Base-by-base conservation (phyloP, 2,329 filamentous ascomycete species). In the Fusarium sp. region DNA sequence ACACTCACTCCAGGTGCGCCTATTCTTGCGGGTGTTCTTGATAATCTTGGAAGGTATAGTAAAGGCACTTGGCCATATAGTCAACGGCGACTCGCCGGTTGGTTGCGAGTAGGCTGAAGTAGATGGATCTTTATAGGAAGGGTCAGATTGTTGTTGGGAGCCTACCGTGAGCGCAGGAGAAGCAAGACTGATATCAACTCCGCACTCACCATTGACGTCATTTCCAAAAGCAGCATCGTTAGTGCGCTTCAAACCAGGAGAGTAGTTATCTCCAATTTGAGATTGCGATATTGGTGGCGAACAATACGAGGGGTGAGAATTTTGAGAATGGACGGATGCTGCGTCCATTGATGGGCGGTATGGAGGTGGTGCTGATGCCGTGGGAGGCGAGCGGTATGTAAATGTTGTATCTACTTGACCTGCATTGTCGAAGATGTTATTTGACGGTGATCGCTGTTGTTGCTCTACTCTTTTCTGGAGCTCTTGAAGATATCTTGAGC, bases 1-100 rank as follows among this genome's bases (percentile, higher is more conserved):
- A 10, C 7, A 77, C 79, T 59, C 58, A 83, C 81, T 81, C 81
- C 81, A 83, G 15, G 76, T 78, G 7, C 78, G 73, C 42, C 71
- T 77, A 27, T 79, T 78, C 15, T 73, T 74, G n/a, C 77, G 68
- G 1, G 71, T 73, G 38, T 77, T 80, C 60, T 73, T 77, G 5
- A 80, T 75, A 13, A 73, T 75, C 27, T 75, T 75, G 26, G 77
- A 75, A 2, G 78, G 77, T 38, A 70, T 69, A 8, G 72, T 73
- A 27, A 80, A 80, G 0, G 78, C 77, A 37, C 74, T 78, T 7
- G 75, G 73, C 75, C 79, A 79, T 7, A 80, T 77, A 46, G 69
- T 77, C 14, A 69, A 35, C 7, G 67, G 63, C 20, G 64, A 67
- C 30, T 70, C 63, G 17, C 52, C 42, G 13, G 52, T 52, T 37